These are phyloP conservation scores for Diaporthe sp. DNA, from an alignment of 2,329 filamentous ascomycete genomes.

Conservation along the genomic window DNA sequence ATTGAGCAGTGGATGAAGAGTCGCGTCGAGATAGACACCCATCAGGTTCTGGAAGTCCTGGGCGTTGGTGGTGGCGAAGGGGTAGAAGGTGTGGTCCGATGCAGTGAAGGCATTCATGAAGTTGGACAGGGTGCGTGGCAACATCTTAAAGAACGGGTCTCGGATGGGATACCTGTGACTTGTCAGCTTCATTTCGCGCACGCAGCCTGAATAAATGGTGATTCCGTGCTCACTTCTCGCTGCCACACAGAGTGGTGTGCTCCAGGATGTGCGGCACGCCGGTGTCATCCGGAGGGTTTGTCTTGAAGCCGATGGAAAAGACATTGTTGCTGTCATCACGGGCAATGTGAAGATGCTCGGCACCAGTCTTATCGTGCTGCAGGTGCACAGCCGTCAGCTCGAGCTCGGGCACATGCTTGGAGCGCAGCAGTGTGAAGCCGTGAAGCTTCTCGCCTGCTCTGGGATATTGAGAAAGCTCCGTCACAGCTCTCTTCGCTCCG, in stretches of 20 bases:
- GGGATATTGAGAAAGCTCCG: constrained; percentile 81
- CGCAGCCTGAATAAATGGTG: background rate
- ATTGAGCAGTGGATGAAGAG: constrained; percentile 89
- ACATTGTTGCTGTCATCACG: constrained; percentile 99
- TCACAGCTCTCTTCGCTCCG: constrained; percentile 69
- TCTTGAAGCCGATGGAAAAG: constrained; percentile 99
- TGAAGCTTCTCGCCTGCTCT: constrained; percentile 87
- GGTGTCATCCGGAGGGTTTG: constrained; percentile 95
- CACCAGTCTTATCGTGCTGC: constrained; percentile 93
- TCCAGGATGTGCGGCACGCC: constrained; percentile 97
- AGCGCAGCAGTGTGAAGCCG: constrained; percentile 90
- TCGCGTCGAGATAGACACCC: constrained; percentile 96
- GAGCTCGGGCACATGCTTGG: constrained; percentile 93
- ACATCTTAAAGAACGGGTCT: constrained; percentile 99
- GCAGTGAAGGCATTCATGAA: constrained; percentile 99
- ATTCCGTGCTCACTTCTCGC: constrained; percentile 76
- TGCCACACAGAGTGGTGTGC: constrained; percentile 96
- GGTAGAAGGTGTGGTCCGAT: constrained; percentile 96
- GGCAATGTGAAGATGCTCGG: constrained; percentile 95
- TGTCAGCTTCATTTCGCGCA: constrained; percentile 44
- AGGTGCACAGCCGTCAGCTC: constrained; percentile 92
- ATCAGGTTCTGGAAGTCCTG: constrained; percentile 97
- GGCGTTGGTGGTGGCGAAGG: constrained; percentile 95
- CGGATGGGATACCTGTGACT: constrained; percentile 86
- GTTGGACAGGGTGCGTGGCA: constrained; percentile 96